Conservation (phyloP, 345 rosid species). For the Camelina hispida region DNA sequence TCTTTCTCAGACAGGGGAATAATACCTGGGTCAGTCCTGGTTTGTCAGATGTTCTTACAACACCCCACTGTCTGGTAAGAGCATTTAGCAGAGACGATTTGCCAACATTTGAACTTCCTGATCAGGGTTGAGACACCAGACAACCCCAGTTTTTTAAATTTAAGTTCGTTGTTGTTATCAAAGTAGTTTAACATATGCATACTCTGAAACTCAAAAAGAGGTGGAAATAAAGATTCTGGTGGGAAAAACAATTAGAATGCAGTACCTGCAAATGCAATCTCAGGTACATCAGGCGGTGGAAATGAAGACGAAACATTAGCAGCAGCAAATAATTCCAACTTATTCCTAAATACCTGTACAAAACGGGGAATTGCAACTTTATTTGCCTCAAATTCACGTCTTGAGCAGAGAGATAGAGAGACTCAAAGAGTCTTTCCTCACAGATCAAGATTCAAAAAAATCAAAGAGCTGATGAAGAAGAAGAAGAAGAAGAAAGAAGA, state of each 20-base stretch:
- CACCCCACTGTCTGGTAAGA: constrained; percentile 98
- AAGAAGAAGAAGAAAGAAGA: too few species aligned
- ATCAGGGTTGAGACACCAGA: constrained; percentile 35
- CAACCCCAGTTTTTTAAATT: too few species aligned
- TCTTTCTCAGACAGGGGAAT: constrained; percentile 34
- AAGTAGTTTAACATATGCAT: constrained; percentile 24
- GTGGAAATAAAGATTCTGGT: constrained; percentile 4
- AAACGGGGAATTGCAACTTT: constrained; percentile 17
- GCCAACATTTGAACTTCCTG: constrained; percentile 98
- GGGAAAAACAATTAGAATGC: constrained; percentile 20
- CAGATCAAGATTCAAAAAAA: too few species aligned
- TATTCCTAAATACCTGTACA: constrained; percentile 84
- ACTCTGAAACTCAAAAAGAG: constrained; percentile 17
- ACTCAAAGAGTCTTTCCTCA: too few species aligned
- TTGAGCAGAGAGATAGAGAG: too few species aligned
- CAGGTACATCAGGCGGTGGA: constrained; percentile 82
- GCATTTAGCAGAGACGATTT: constrained; percentile 90
- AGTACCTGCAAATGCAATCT: constrained; percentile 95
- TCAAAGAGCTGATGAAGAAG: too few species aligned
- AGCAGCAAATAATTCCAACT: constrained; percentile 80
- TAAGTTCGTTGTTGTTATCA: background rate
- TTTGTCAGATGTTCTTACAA: constrained; percentile 96
- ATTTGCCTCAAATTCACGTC: too few species aligned
- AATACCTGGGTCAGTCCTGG: constrained; percentile 97
- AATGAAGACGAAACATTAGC: constrained; percentile 90